Evolutionary conservation across 2,329 filamentous ascomycete genomes (phyloP).

Genomic region (Ophiosphaerella herpotricha): DNA sequence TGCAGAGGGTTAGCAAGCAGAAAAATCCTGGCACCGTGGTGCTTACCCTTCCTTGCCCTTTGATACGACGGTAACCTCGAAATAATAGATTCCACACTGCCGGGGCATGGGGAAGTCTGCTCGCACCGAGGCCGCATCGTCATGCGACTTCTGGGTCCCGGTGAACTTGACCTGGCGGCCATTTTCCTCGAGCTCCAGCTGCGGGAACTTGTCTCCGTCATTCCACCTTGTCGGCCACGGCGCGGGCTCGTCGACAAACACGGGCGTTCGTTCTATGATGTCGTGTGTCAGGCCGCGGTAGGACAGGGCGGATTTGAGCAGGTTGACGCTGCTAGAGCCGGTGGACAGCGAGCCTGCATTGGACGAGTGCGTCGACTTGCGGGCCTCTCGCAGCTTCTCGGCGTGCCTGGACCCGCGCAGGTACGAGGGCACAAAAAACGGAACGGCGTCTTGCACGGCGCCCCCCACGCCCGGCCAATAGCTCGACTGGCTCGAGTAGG

Average conservation of each 20-base stretch:
- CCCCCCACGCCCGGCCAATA: constrained; percentile 36
- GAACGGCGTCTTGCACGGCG: constrained; percentile 41
- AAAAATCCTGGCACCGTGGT: constrained; percentile 8
- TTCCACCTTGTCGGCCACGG: constrained; percentile 87
- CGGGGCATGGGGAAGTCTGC: constrained; percentile 85
- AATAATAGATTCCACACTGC: constrained; percentile 94
- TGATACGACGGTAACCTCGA: constrained; percentile 71
- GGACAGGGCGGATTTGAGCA: constrained; percentile 65
- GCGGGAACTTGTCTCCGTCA: constrained; percentile 72
- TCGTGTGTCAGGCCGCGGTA: constrained; percentile 83
- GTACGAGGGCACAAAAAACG: constrained; percentile 84
- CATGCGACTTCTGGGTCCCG: constrained; percentile 61
- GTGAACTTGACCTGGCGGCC: constrained; percentile 71
- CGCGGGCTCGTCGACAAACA: constrained; percentile 62
- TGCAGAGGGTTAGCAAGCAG: constrained; percentile 25
- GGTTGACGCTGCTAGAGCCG: constrained; percentile 61
- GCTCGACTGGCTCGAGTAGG: constrained; percentile 55
- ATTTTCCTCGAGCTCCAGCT: constrained; percentile 74
- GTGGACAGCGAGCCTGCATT: constrained; percentile 57
- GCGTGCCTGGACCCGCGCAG: constrained; percentile 78
- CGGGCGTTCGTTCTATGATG: constrained; percentile 74
- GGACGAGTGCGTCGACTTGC: constrained; percentile 55
- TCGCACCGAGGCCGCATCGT: constrained; percentile 81
- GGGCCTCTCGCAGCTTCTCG: constrained; percentile 71
- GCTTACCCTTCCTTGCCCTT: constrained; percentile 70